Evolutionary conservation across 2,329 filamentous ascomycete species (phyloP).

Genomic region (Colletotrichum theobromicola): DNA sequence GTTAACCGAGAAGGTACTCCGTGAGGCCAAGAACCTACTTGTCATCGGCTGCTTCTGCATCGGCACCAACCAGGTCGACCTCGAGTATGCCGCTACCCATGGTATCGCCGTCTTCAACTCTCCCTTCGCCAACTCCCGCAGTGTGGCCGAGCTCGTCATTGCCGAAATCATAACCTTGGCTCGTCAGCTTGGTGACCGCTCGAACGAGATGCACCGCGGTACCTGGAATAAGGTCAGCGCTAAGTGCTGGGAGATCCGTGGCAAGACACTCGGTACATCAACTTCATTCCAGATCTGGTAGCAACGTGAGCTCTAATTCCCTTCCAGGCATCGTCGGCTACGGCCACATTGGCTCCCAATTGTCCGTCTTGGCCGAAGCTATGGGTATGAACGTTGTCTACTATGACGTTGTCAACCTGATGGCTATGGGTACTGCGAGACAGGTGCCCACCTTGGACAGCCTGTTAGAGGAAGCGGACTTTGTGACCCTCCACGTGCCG

Average conservation of each 20-base stretch:
- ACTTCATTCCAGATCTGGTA: not conserved
- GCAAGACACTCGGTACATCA: constrained; percentile 86
- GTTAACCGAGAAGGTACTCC: constrained; percentile 82
- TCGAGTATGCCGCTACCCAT: constrained; percentile 79
- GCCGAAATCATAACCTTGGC: constrained; percentile 91
- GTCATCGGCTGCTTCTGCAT: constrained; percentile 99
- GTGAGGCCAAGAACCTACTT: constrained; percentile 90
- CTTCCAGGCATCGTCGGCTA: constrained; percentile 87
- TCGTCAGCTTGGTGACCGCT: constrained; percentile 90
- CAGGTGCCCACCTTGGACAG: constrained; percentile 81
- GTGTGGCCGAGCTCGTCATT: constrained; percentile 95
- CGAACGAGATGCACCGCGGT: constrained; percentile 90
- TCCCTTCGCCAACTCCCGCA: constrained; percentile 96
- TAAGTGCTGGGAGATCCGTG: constrained; percentile 97
- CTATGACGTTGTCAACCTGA: constrained; percentile 92
- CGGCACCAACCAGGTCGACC: constrained; percentile 93
- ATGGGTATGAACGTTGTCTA: constrained; percentile 99
- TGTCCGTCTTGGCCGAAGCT: constrained; percentile 93
- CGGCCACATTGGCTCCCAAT: constrained; percentile 94
- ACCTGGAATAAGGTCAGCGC: constrained; percentile 98
- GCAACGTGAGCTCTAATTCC: not conserved
- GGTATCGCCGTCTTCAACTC: constrained; percentile 99
- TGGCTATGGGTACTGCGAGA: constrained; percentile 87
- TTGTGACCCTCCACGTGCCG: constrained; percentile 93
- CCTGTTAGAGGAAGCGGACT: constrained; percentile 82